Evolutionary conservation across 257 asterid species (phyloP), one percentile per base, ranked within the genome.

Genomic region (Gentiana straminea): DNA sequence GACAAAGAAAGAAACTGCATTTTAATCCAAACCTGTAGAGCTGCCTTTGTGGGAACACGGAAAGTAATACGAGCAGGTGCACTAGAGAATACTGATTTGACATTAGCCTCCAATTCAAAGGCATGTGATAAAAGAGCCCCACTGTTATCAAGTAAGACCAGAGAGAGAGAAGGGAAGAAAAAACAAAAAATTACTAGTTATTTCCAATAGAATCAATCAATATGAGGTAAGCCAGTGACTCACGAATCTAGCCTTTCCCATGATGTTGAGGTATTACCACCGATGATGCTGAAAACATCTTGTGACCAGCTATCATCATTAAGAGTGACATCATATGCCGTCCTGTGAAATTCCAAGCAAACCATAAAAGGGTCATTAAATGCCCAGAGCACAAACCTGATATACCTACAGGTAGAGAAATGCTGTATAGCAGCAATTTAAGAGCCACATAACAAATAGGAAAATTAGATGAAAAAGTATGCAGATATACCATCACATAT

Each of bases 241-340:
- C 74, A 91, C 96, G 67, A 84, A 45, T 91, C 98, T 66, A 91
- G 98, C 75, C 73, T 83, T 68, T 87, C 98, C 96, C 98, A 91
- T 24, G 98, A 79, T 61, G 74, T 66, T 46, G 98, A 77, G 64
- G 94, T 84, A 84, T 84, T 90, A 37, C 98, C 96, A 73, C 71
- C 48, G 35, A 82, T 82, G 49, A 82, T 53, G 10, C 67, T 77
- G 61, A 90, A 90, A 45, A 81, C 44, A 66, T 79, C 94, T 59
- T 49, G 51, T 55, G 94, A 70, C 96, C 97, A 90, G 84, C 72
- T 74, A 71, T 79, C 82, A 49, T 90, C 97, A 59, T 63, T 79
- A 50, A 90, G 94, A 60, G 82, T 73, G 35, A 90, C 85, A 73
- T 90, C 97, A 68, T 82, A 90, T 0, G 97, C 97, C 58, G 94